Evolutionary conservation across 1,139 yeast species (phyloP).

Genomic region (Geotrichum restrictum): DNA sequence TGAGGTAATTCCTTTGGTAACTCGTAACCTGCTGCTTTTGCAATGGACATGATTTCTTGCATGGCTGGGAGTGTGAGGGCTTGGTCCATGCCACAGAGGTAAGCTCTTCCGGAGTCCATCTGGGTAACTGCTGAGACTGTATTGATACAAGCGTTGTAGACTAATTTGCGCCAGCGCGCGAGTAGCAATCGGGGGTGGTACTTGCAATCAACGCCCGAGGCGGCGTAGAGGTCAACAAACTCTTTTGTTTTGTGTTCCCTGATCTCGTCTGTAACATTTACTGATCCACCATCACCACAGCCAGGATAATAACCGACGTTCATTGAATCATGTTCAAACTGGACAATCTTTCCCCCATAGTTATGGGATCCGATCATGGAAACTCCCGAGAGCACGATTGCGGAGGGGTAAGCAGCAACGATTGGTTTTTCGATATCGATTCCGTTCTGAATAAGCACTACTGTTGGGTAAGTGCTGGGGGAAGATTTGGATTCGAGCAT

Average conservation of each 20-base stretch:
- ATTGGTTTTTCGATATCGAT: slow-evolving; percentile 65
- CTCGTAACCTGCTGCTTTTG: slow-evolving; percentile 54
- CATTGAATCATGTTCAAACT: slow-evolving; percentile 50
- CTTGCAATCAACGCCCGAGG: slow-evolving; percentile 44
- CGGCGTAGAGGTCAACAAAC: slow-evolving; percentile 51
- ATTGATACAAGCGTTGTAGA: slow-evolving; percentile 66
- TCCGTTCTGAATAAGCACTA: slow-evolving; percentile 71
- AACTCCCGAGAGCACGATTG: slow-evolving; percentile 62
- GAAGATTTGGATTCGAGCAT: slow-evolving; percentile 35
- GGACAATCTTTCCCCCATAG: slow-evolving; percentile 49
- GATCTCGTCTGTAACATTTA: slow-evolving; percentile 33
- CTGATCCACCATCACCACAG: slow-evolving; percentile 30
- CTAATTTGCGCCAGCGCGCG: slow-evolving; percentile 64
- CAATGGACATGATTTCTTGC: slow-evolving; percentile 59
- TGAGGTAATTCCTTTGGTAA: slow-evolving; percentile 48
- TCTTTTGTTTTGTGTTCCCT: slow-evolving; percentile 41
- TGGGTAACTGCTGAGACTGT: slow-evolving; percentile 58
- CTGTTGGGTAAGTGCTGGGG: slow-evolving; percentile 44
- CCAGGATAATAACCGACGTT: slow-evolving; percentile 51
- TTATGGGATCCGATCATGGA: slow-evolving; percentile 65
- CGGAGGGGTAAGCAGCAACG: slow-evolving; percentile 53
- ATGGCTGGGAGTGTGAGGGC: slow-evolving; percentile 51
- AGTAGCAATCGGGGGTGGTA: slow-evolving; percentile 41
- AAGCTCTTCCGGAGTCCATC: slow-evolving; percentile 56
- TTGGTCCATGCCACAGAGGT: slow-evolving; percentile 50